Base-by-base conservation (phyloP, 306 rosid genomes). In the Inga leiocalycina region DNA sequence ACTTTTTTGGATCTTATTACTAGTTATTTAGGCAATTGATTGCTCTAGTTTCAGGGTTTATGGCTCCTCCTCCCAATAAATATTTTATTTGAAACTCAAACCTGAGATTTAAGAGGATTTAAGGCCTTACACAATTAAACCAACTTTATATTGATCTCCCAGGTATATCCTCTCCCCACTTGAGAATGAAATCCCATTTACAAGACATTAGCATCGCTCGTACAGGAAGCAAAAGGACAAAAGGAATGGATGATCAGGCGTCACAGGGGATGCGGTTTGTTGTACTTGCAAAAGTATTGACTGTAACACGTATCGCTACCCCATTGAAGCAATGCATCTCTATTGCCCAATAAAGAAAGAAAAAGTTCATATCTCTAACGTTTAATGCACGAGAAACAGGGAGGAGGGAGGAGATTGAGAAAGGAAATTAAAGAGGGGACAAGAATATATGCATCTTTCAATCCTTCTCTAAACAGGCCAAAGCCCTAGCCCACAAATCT, bases 391-490 rank as follows among this genome's bases (percentile, higher is more conserved):
- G 34, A 76, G 72, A 57, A 66, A 45, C 57, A 77, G 32, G 65
- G 45, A 52, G 61, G 77, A 66, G 44, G 72, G 80, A 37, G 17
- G 79, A 51, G 48, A 37, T 37, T 37, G 41, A 24, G 32, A 76
- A 77, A 43, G 56, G 20, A 49, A 46, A 75, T 30, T 19, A 32
- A 62, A 32, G 51, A 57, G 78, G 52, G 35, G 82, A 77, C 80
- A 80, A 54, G 86, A 84, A 85, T 86, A 77, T 80, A 70, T 88
- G 80, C 83, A 80, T 61, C 69, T 62, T 68, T 67, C 34, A 71
- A 73, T 48, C 57, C 7, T 32, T 67, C 51, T 52, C 20, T 9
- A 12, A 79, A 79, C 37, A 22, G 82, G 52, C 24, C 39, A 12
- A 37, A 74, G 74, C n/a, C 86, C 84, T 20, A 19, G 75, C 82